Conservation (phyloP, 2,329 filamentous ascomycete species). For the Leptographium procerum region DNA sequence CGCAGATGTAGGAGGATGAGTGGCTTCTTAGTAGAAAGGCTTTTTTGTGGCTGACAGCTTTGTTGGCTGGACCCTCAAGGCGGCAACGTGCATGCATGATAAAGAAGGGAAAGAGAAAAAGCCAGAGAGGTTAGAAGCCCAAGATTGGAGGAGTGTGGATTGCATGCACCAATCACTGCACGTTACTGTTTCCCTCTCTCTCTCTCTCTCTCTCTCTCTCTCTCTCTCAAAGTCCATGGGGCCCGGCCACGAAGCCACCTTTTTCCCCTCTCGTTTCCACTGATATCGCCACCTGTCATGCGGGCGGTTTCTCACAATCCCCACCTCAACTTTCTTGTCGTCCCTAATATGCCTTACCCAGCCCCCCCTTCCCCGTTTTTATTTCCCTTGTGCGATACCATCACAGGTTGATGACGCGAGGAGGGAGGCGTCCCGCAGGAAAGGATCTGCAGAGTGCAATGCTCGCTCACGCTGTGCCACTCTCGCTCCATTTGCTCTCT, state of each 20-base stretch:
- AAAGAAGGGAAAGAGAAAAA: not conserved
- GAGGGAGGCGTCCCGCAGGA: not conserved
- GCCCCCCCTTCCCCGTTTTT: too few species aligned
- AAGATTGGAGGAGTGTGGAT: not conserved
- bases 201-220: too few species aligned
- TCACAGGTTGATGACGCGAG: not conserved
- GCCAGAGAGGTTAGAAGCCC: not conserved
- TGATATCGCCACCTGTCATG: not conserved
- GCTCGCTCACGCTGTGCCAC: not conserved
- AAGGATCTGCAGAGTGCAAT: not conserved
- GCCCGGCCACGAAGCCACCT: not conserved
- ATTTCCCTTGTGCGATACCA: too few species aligned
- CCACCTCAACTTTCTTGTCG: not conserved
- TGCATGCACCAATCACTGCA: too few species aligned
- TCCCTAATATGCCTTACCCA: not conserved
- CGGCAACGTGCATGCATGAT: not conserved
- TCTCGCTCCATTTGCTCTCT: not conserved
- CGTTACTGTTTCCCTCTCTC: too few species aligned
- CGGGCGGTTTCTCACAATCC: not conserved
- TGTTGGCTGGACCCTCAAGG: not conserved
- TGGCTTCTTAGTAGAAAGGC: not conserved
- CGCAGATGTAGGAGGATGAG: not conserved
- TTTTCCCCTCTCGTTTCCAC: not conserved
- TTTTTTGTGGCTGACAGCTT: not conserved
- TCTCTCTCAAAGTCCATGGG: too few species aligned